Conservation (phyloP, 2,329 filamentous ascomycete genomes). For the Teratosphaeria pseudoeucalypti region DNA sequence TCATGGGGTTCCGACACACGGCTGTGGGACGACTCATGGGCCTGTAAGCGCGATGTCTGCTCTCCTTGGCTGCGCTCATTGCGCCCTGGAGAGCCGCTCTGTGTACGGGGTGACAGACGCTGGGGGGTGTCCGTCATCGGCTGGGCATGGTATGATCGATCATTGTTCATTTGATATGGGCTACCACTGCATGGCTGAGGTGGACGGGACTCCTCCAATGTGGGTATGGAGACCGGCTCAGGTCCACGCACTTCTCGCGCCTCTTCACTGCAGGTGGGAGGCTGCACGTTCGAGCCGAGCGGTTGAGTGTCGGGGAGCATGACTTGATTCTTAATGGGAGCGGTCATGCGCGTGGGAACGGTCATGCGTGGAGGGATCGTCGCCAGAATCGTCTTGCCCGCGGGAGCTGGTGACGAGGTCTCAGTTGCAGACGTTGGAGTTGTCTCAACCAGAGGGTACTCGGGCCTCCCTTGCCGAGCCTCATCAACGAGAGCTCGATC, state of each 20-base stretch:
- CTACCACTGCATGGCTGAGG: neutral
- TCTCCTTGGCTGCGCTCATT: neutral
- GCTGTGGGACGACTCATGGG: neutral
- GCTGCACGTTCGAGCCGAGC: too few species aligned
- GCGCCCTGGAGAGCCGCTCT: neutral
- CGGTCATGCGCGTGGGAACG: neutral
- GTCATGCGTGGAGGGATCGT: neutral
- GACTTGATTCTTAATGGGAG: neutral
- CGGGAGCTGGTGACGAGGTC: neutral
- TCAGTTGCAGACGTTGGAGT: neutral
- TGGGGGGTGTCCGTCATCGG: neutral
- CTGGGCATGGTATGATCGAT: neutral
- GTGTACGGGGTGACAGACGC: neutral
- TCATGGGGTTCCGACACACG: too few species aligned
- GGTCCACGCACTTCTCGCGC: neutral
- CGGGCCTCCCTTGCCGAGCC: neutral
- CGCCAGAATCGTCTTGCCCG: neutral
- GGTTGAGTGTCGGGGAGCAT: too few species aligned
- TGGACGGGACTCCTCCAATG: neutral
- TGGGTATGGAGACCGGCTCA: neutral
- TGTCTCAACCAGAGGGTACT: neutral
- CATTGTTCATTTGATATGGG: neutral
- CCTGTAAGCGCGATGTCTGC: neutral
- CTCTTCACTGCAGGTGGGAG: too few species aligned
- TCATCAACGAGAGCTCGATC: constrained; percentile 4